Evolutionary conservation across 805 yeast genomes (phyloP).

Genomic region (Zygotorulaspora chibaensis): DNA sequence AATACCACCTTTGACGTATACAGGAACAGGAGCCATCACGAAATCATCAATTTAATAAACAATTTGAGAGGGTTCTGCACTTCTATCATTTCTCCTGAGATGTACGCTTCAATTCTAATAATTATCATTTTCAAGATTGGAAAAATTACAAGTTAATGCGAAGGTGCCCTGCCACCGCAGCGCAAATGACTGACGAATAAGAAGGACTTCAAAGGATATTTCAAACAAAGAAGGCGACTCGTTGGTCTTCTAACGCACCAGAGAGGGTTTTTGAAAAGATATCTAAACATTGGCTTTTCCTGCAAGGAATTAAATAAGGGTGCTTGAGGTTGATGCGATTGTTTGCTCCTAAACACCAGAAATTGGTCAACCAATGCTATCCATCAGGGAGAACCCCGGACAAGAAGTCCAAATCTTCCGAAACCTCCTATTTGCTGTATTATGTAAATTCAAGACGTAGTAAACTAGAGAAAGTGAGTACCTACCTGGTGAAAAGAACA

Average conservation of each 20-base stretch:
- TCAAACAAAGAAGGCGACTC: neutral
- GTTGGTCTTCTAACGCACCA: neutral
- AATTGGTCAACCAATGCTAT: conserved; percentile 84
- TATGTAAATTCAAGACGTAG: conserved; percentile 88
- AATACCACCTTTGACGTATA: conserved; percentile 79
- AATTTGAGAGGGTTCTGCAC: neutral
- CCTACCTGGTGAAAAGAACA: conserved; percentile 60
- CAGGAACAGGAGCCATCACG: conserved; percentile 45
- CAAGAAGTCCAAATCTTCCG: conserved; percentile 89
- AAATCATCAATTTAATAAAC: neutral
- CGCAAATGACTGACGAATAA: neutral
- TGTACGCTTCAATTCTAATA: neutral
- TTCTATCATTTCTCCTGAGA: neutral
- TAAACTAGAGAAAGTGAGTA: conserved; percentile 81
- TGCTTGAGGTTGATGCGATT: conserved; percentile 20
- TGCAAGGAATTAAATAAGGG: neutral
- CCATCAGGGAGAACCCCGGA: conserved; percentile 85
- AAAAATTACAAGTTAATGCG: neutral
- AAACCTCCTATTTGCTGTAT: conserved; percentile 78
- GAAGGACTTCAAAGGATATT: neutral
- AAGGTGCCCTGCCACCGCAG: neutral
- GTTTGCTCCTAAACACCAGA: conserved; percentile 80
- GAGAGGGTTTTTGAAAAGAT: neutral
- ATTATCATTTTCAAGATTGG: neutral
- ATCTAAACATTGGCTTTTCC: neutral